phyloP scores from a whole-genome alignment of 306 rosid species.

The Cicer judaicum region DNA sequence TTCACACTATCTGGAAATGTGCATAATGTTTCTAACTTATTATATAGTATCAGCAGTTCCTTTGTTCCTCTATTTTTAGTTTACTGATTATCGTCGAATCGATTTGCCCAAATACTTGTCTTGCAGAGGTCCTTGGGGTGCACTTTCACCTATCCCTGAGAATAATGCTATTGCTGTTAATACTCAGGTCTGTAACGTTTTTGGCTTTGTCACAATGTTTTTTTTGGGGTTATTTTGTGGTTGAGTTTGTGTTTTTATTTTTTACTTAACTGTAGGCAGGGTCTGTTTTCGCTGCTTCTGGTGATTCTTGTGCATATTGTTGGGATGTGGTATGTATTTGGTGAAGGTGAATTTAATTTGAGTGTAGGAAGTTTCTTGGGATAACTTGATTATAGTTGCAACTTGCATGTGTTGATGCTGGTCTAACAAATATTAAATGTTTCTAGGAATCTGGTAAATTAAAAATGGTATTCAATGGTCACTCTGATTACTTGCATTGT shows the following conservation, averaged over 20 bases:
- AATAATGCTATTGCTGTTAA: conserved; percentile 88
- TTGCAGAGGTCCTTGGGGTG: conserved; percentile 97
- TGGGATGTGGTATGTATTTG: conserved; percentile 95
- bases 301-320: conserved; percentile 93
- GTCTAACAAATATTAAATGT: conserved; percentile 40
- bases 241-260: conserved; percentile 31
- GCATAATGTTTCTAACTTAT: conserved; percentile 20
- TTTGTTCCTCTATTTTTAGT: conserved; percentile 21
- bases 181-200: conserved; percentile 55
- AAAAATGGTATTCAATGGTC: conserved; percentile 84
- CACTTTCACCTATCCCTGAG: conserved; percentile 96
- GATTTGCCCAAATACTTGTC: conserved; percentile 36
- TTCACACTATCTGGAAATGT: not conserved
- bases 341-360: conserved; percentile 57
- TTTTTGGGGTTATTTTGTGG: conserved; percentile 21
- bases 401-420: not conserved
- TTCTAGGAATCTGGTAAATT: conserved; percentile 78
- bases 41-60: conserved; percentile 25
- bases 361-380: conserved; percentile 19
- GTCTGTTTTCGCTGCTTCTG: conserved; percentile 84
- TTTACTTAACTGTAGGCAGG: conserved; percentile 65
- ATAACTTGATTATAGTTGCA: conserved; percentile 33
- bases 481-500: conserved; percentile 85
- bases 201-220: conserved; percentile 3
- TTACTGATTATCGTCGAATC: conserved; percentile 36